Evolutionary conservation across 2,329 filamentous ascomycete genomes (phyloP).

Genomic region (Tolypocladium ovalisporum): DNA sequence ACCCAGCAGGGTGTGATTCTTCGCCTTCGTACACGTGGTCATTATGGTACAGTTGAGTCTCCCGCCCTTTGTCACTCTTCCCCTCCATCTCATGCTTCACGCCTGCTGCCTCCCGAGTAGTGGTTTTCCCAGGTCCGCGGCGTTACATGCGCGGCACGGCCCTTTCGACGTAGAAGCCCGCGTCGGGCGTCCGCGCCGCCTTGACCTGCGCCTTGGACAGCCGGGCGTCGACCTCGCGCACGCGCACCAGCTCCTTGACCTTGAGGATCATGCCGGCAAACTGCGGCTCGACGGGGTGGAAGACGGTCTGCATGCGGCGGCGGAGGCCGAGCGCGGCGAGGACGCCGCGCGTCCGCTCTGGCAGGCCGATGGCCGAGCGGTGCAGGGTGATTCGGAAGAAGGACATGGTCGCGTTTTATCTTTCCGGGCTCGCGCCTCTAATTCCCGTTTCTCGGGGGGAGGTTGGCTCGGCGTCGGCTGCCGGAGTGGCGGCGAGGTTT

Average conservation of each 20-base stretch:
- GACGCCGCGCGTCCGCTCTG: constrained; percentile 66
- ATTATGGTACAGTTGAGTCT: constrained; percentile 21
- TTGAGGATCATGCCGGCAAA: constrained; percentile 86
- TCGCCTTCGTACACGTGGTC: constrained; percentile 4
- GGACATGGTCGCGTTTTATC: constrained; percentile 44
- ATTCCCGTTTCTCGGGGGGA: neutral
- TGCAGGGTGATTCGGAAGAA: constrained; percentile 89
- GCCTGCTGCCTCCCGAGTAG: neutral
- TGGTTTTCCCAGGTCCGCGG: neutral
- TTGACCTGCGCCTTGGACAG: constrained; percentile 59
- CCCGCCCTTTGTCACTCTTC: neutral
- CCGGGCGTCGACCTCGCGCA: constrained; percentile 61
- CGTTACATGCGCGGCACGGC: constrained; percentile 16
- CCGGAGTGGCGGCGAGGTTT: neutral
- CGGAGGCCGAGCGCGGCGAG: constrained; percentile 77
- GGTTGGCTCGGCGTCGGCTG: neutral
- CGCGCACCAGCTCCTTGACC: constrained; percentile 83
- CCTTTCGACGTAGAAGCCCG: constrained; percentile 72
- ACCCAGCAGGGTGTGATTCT: neutral
- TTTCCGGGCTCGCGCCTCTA: neutral
- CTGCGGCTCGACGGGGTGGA: constrained; percentile 71
- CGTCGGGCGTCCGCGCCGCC: constrained; percentile 60
- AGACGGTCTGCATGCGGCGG: constrained; percentile 77
- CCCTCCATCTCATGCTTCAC: neutral
- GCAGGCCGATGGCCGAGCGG: constrained; percentile 82